Percentiles rank a stretch among this genome's conserved stretches.
These are phyloP conservation scores for Ustilago tritici DNA, from an alignment of 1,284 basidiomycete genomes.

Conservation along the genomic window DNA sequence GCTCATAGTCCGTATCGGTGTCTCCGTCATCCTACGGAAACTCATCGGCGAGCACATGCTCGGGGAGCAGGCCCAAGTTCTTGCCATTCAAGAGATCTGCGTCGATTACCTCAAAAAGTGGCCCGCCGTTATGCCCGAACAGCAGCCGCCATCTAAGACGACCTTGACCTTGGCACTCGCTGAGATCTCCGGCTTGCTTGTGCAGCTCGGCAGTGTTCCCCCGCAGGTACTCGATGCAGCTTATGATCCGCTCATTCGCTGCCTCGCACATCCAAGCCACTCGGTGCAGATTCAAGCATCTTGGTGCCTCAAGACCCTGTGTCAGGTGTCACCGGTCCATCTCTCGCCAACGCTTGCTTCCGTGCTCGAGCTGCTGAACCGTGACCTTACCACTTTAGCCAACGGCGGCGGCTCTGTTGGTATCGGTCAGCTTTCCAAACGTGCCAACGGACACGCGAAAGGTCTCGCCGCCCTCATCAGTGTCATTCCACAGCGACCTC, in stretches of 20 bases:
- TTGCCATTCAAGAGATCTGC: slow-evolving; percentile 87
- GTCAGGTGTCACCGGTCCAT: slow-evolving; percentile 85
- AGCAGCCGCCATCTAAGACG: slow-evolving; percentile 78
- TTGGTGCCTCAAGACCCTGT: slow-evolving; percentile 89
- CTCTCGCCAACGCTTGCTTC: slow-evolving; percentile 82
- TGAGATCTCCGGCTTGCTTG: slow-evolving; percentile 86
- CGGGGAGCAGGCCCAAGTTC: slow-evolving; percentile 87
- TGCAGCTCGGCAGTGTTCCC: slow-evolving; percentile 91
- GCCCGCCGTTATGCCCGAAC: slow-evolving; percentile 90
- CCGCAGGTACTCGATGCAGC: slow-evolving; percentile 89
- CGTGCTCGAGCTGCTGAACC: slow-evolving; percentile 82
- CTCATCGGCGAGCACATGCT: slow-evolving; percentile 88
- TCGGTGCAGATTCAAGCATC: slow-evolving; percentile 86
- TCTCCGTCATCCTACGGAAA: slow-evolving; percentile 83
- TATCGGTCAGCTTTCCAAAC: slow-evolving; percentile 79
- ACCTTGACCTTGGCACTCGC: slow-evolving; percentile 82
- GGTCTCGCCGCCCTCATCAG: slow-evolving; percentile 88
- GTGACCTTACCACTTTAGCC: slow-evolving; percentile 76
- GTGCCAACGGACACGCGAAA: slow-evolving; percentile 87
- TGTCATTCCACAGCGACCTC: slow-evolving; percentile 84
- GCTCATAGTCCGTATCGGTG: slow-evolving; percentile 79
- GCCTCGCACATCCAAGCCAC: slow-evolving; percentile 88
- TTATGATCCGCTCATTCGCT: slow-evolving; percentile 84
- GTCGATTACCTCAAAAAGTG: slow-evolving; percentile 86
- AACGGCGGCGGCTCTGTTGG: slow-evolving; percentile 57